phyloP scores from a whole-genome alignment of 2,329 filamentous ascomycete genomes.

The Pseudocercospora macadamiae region DNA sequence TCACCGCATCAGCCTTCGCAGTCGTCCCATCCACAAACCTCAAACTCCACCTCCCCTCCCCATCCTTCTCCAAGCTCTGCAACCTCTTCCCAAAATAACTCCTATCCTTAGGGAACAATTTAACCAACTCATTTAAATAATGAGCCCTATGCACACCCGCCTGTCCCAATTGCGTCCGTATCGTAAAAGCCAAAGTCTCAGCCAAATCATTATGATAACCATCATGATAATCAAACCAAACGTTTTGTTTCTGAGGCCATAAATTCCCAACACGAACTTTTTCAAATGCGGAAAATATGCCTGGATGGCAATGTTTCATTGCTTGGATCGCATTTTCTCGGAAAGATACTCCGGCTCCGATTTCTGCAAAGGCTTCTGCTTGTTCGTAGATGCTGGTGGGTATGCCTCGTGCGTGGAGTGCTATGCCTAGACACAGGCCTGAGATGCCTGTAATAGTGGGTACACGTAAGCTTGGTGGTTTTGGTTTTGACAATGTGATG shows the following conservation, averaged over 20 bases:
- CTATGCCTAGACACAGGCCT: constrained; percentile 58
- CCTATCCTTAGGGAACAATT: constrained; percentile 44
- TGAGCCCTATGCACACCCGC: constrained; percentile 43
- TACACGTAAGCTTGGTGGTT: neutral
- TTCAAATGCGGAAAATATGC: constrained; percentile 48
- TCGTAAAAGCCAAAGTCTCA: constrained; percentile 31
- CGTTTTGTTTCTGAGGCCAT: constrained; percentile 39
- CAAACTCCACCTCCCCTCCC: constrained; percentile 34
- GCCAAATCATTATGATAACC: constrained; percentile 35
- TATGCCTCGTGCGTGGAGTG: constrained; percentile 49
- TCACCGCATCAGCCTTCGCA: constrained; percentile 48
- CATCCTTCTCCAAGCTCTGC: constrained; percentile 35
- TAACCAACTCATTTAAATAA: constrained; percentile 47
- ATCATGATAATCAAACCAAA: constrained; percentile 49
- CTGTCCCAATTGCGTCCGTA: constrained; percentile 33
- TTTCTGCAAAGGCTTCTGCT: constrained; percentile 58
- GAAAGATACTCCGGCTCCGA: constrained; percentile 62
- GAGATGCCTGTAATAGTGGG: constrained; percentile 53
- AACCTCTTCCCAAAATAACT: constrained; percentile 37
- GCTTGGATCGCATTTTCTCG: constrained; percentile 58
- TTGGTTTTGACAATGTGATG: neutral
- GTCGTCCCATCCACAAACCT: constrained; percentile 40
- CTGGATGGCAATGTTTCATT: constrained; percentile 57
- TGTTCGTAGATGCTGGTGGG: constrained; percentile 60
- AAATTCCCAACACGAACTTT: constrained; percentile 46